A percentile compares a stretch with the other conserved stretches of the same genome.
These are phyloP conservation scores for Gossypium raimondii DNA, from an alignment of 345 rosid genomes.

Conservation along the genomic window DNA sequence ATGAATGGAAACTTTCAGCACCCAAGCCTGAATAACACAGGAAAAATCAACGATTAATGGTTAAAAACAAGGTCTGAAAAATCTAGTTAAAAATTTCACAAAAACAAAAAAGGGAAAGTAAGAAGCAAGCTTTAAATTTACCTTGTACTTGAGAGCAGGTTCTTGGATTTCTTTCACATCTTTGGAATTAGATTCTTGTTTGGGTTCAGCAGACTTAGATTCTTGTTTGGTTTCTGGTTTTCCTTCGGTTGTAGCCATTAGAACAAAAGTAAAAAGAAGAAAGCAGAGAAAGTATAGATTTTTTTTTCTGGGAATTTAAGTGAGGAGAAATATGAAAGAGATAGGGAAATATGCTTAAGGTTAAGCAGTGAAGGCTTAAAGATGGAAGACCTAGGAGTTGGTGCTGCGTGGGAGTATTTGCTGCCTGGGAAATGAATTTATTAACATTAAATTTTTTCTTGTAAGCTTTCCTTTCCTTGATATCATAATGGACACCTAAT, in stretches of 20 bases:
- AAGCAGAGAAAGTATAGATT: not conserved
- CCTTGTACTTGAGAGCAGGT: slow-evolving; percentile 71
- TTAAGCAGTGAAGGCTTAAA: not conserved
- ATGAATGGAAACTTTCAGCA: slow-evolving; percentile 14
- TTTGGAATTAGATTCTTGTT: slow-evolving; percentile 24
- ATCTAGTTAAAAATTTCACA: not conserved
- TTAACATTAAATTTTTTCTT: not conserved
- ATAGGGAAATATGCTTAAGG: too few species aligned
- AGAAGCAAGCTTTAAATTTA: slow-evolving; percentile 14
- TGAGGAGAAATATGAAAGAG: not conserved
- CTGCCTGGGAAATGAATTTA: slow-evolving; percentile 3
- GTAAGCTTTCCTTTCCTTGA: not conserved
- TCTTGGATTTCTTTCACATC: slow-evolving; percentile 30
- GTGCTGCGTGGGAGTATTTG: slow-evolving; percentile 7
- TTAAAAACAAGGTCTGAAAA: not conserved
- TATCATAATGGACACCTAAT: not conserved
- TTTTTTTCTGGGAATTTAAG: not conserved
- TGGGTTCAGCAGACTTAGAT: slow-evolving; percentile 12
- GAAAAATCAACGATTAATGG: not conserved
- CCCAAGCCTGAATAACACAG: slow-evolving; percentile 14
- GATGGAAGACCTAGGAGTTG: not conserved
- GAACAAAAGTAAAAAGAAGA: not conserved
- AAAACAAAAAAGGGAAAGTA: not conserved
- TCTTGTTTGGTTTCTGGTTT: slow-evolving; percentile 31
- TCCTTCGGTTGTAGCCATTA: slow-evolving; percentile 43